These are phyloP conservation scores for Myriosclerotinia scirpicola DNA, from an alignment of 2,329 filamentous ascomycete species.

Conservation along the genomic window DNA sequence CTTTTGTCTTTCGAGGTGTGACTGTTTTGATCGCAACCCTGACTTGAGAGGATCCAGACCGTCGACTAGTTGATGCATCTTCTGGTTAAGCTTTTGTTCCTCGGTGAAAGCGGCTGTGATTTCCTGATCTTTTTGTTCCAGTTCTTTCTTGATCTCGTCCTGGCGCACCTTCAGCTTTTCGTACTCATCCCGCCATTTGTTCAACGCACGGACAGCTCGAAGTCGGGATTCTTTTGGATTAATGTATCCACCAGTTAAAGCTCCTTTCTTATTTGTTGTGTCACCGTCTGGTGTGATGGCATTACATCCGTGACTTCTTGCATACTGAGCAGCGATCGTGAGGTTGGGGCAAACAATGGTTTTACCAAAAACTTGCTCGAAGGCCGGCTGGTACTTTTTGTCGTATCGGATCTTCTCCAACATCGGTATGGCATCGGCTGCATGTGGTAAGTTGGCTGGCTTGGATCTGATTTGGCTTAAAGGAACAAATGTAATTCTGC, in stretches of 20 bases:
- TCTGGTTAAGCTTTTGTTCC: constrained; percentile 78
- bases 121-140: constrained; percentile 81
- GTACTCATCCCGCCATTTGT: constrained; percentile 71
- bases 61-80: constrained; percentile 72
- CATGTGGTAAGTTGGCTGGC: constrained; percentile 74
- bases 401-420: constrained; percentile 84
- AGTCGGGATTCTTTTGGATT: constrained; percentile 83
- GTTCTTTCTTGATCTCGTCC: constrained; percentile 63
- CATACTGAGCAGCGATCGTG: constrained; percentile 84
- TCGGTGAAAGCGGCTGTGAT: constrained; percentile 85
- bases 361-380: constrained; percentile 93
- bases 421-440: constrained; percentile 83
- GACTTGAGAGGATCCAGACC: constrained; percentile 78
- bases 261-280: constrained; percentile 90
- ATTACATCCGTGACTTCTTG: constrained; percentile 85
- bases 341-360: constrained; percentile 92
- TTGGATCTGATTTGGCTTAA: constrained; percentile 76
- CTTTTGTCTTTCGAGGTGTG: constrained; percentile 70
- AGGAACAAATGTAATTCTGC: constrained; percentile 92
- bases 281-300: constrained; percentile 95
- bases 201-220: constrained; percentile 75
- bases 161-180: constrained; percentile 66
- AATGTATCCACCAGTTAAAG: constrained; percentile 91
- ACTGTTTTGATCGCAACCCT: constrained; percentile 74
- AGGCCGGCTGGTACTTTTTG: constrained; percentile 73